phyloP scores from a whole-genome alignment of 257 asterid genomes.

The Leonotis leonurus region DNA sequence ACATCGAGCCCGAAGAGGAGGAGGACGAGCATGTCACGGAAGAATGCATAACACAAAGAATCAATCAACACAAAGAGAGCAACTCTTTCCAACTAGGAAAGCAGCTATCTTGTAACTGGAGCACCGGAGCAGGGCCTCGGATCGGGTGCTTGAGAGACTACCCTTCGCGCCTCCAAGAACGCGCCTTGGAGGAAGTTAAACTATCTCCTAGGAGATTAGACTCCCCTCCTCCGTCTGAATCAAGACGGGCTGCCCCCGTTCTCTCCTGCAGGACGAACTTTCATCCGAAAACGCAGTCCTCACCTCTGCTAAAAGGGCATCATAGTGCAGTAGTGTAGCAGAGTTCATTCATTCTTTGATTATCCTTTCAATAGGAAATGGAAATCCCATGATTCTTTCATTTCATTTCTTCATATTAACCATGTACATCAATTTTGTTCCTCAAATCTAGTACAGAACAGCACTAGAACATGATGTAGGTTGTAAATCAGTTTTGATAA shows the following conservation, averaged over 20 bases:
- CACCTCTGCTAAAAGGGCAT: too few relatives aligned
- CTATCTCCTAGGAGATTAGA: conserved; percentile 27
- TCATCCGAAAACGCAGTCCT: conserved; percentile 25
- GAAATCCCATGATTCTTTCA: conserved; percentile 13
- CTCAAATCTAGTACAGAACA: conserved; percentile 17
- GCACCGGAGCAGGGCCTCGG: conserved; percentile 41
- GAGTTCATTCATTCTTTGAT: conserved; percentile 20
- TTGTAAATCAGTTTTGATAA: conserved; percentile 16
- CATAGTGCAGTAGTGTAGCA: not conserved
- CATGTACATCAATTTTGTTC: conserved; percentile 41
- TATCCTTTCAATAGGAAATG: conserved; percentile 26
- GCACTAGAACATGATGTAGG: conserved; percentile 18
- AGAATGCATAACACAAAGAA: conserved; percentile 28
- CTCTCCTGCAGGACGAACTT: conserved; percentile 16
- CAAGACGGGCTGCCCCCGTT: conserved; percentile 13
- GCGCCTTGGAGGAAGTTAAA: conserved; percentile 33
- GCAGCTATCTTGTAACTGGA: conserved; percentile 33
- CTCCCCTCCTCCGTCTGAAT: conserved; percentile 10
- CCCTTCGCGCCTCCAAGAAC: conserved; percentile 34
- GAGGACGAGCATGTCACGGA: conserved; percentile 11
- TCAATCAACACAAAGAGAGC: conserved; percentile 25
- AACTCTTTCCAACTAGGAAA: conserved; percentile 36
- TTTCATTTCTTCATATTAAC: not conserved
- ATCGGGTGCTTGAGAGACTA: conserved; percentile 38
- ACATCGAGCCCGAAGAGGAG: not conserved